phyloP scores from a whole-genome alignment of 2,329 filamentous ascomycete species.

The Aspergillus floridensis region DNA sequence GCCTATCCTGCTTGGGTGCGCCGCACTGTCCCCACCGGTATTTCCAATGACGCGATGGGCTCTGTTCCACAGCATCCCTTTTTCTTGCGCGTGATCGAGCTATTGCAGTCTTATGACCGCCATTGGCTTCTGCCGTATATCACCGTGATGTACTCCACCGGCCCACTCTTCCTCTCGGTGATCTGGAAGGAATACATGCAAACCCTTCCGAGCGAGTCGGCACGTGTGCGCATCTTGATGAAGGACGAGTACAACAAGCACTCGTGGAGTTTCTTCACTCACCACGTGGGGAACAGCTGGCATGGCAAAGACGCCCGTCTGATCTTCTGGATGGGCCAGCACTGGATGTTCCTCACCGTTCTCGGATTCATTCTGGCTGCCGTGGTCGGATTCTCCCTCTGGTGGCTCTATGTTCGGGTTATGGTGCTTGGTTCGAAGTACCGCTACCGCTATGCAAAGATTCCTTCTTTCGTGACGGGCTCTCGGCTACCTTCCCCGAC shows the following conservation, averaged over 20 bases:
- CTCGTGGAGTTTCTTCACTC: slow-evolving; percentile 70
- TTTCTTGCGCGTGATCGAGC: slow-evolving; percentile 67
- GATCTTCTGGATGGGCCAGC: slow-evolving; percentile 63
- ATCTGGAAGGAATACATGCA: slow-evolving; percentile 72
- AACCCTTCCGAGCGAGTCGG: slow-evolving; percentile 38
- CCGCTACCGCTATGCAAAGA: slow-evolving; percentile 39
- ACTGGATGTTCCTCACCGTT: slow-evolving; percentile 56
- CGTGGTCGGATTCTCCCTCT: slow-evolving; percentile 48
- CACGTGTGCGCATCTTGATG: slow-evolving; percentile 67
- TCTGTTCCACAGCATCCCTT: slow-evolving; percentile 70
- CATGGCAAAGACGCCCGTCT: slow-evolving; percentile 62
- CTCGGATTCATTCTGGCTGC: slow-evolving; percentile 51
- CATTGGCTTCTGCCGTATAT: slow-evolving; percentile 71
- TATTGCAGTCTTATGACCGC: slow-evolving; percentile 64
- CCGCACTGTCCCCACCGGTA: slow-evolving; percentile 71
- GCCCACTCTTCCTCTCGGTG: slow-evolving; percentile 71
- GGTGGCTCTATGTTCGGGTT: slow-evolving; percentile 52
- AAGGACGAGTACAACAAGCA: slow-evolving; percentile 67
- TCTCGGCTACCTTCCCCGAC: slow-evolving; percentile 34
- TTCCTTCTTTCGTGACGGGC: slow-evolving; percentile 27
- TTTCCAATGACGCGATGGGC: slow-evolving; percentile 79
- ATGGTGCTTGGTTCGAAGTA: slow-evolving; percentile 42
- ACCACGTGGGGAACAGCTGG: slow-evolving; percentile 64
- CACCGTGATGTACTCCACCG: slow-evolving; percentile 76
- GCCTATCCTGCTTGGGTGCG: slow-evolving; percentile 69